These are phyloP conservation scores for Nasturtium officinale DNA, from an alignment of 345 rosid genomes.

Conservation along the genomic window DNA sequence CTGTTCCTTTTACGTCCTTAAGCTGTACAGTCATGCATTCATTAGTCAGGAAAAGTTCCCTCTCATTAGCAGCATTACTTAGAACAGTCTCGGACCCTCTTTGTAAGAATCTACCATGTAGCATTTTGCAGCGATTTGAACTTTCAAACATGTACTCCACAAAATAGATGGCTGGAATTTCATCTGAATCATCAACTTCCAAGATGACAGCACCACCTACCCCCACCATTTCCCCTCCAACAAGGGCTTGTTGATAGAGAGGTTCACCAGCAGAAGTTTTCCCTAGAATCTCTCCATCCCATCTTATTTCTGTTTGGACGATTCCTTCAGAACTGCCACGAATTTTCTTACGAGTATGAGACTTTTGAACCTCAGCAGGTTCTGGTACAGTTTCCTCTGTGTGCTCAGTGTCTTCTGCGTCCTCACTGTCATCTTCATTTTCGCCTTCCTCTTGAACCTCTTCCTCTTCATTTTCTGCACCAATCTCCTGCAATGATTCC, in stretches of 20 bases:
- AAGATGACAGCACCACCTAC: slow-evolving; percentile 57
- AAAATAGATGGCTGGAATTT: slow-evolving; percentile 53
- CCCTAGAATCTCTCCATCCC: slow-evolving; percentile 55
- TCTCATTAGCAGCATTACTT: slow-evolving; percentile 58
- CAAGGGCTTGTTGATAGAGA: slow-evolving; percentile 52
- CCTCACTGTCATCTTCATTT: no score
- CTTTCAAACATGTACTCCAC: slow-evolving; percentile 71
- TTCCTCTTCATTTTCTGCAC: no score
- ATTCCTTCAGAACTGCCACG: slow-evolving; percentile 18
- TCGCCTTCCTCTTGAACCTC: no score
- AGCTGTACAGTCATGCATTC: slow-evolving; percentile 54
- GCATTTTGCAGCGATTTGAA: slow-evolving; percentile 51
- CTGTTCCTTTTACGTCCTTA: slow-evolving; percentile 49
- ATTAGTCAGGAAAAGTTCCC: slow-evolving; percentile 64
- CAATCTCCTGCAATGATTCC: slow-evolving; percentile 1
- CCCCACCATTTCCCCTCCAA: slow-evolving; percentile 50
- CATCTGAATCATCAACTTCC: slow-evolving; percentile 48
- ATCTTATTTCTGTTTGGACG: slow-evolving; percentile 44
- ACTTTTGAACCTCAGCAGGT: slow-evolving; percentile 10
- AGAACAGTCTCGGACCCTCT: slow-evolving; percentile 66
- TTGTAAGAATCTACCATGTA: slow-evolving; percentile 60
- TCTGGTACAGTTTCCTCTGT: no score
- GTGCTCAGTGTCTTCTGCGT: no score
- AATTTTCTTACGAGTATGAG: slow-evolving; percentile 34
- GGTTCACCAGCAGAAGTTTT: slow-evolving; percentile 47